These are phyloP conservation scores for Pilasporangium apinafurcum DNA, from an alignment of 352 stramenopile species.

Conservation along the genomic window DNA sequence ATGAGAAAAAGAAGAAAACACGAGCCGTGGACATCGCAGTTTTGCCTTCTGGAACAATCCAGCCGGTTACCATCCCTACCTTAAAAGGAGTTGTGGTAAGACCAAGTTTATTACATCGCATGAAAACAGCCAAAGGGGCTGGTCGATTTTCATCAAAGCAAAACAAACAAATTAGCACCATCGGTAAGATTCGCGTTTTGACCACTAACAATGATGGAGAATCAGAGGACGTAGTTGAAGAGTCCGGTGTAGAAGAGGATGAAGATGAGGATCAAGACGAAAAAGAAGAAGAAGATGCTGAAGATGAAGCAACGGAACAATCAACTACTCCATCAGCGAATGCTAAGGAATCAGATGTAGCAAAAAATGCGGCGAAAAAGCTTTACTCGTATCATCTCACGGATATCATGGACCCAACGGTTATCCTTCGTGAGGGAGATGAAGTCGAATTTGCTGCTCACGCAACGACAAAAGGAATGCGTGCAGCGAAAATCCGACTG, in stretches of 20 bases:
- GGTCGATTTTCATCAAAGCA: conserved; percentile 25
- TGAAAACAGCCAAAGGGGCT: conserved; percentile 20
- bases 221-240: not conserved
- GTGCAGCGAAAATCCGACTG: conserved; percentile 48
- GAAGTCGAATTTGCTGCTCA: conserved; percentile 62
- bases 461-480: conserved; percentile 31
- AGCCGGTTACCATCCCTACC: conserved; percentile 23
- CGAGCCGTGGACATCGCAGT: conserved; percentile 39
- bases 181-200: conserved; percentile 45
- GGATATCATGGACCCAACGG: conserved; percentile 44
- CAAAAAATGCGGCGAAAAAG: conserved; percentile 3
- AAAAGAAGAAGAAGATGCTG: conserved; percentile 13
- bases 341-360: conserved; percentile 5
- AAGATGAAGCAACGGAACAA: conserved; percentile 15
- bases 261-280: conserved; percentile 8
- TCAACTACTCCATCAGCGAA: conserved; percentile 8
- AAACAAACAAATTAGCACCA: conserved; percentile 36
- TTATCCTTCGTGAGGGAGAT: conserved; percentile 64
- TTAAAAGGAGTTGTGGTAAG: conserved; percentile 50
- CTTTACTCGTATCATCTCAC: conserved; percentile 60
- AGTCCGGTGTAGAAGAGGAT: conserved; percentile 2
- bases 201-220: conserved; percentile 1
- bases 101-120: conserved; percentile 48
- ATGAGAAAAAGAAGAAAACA: conserved; percentile 77
- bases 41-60: conserved; percentile 53